phyloP scores from a whole-genome alignment of 371 early-diverging fungal genomes.

The Rhizopus microsporus region DNA sequence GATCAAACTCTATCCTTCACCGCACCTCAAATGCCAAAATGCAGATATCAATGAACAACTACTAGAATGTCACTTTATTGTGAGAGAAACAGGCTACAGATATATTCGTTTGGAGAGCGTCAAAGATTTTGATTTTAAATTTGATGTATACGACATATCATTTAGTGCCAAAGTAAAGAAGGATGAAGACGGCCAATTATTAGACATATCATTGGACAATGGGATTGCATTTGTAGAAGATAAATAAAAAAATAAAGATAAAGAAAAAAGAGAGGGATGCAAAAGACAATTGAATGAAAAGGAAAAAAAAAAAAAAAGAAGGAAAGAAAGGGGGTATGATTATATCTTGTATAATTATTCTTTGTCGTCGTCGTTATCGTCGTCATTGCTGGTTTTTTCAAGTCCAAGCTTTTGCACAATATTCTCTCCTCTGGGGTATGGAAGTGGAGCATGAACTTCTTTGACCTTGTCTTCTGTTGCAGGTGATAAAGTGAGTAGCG shows the following conservation, averaged over 20 bases:
- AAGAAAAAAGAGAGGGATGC: not conserved
- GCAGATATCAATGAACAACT: constrained; percentile 16
- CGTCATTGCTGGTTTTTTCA: too few species aligned
- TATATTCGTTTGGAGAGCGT: constrained; percentile 48
- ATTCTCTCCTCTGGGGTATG: constrained; percentile 4
- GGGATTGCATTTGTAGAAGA: constrained; percentile 32
- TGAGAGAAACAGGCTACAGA: constrained; percentile 48
- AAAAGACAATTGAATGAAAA: not conserved
- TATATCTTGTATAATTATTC: not conserved
- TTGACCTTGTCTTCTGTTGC: not conserved
- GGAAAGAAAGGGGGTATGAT: not conserved
- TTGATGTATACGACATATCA: constrained; percentile 47
- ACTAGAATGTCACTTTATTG: constrained; percentile 40
- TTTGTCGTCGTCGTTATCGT: not conserved
- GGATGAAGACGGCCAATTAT: constrained; percentile 39
- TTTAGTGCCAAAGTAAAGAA: constrained; percentile 42
- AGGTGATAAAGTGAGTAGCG: not conserved
- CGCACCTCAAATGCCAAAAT: constrained; percentile 16
- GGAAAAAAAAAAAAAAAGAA: not conserved
- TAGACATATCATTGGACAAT: constrained; percentile 34
- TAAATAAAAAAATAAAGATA: not conserved
- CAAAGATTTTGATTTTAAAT: constrained; percentile 36
- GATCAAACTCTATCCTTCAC: constrained; percentile 29
- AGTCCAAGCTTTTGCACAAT: constrained; percentile 1
- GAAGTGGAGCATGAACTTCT: constrained; percentile 1